Evolutionary conservation across 2,329 filamentous ascomycete species (phyloP), one percentile per base, ranked within the genome.

Genomic region (Cladosporium sp.): DNA sequence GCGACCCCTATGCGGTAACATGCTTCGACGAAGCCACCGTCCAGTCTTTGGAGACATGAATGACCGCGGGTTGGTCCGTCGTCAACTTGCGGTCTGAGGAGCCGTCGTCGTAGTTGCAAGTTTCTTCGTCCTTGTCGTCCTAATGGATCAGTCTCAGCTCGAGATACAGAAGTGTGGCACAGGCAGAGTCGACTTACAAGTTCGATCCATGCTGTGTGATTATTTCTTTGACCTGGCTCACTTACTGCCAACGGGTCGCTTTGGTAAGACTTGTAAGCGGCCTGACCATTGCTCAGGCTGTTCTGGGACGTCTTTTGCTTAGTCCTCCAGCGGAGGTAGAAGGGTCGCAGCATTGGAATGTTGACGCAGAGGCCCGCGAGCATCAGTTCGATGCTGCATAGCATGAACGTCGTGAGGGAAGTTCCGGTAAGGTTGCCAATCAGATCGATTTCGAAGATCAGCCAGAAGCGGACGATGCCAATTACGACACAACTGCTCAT

Each of bases 401-500:
- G 50, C 61, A 56, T 63, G 61, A 63, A 63, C 1, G 61, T 63
- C 26, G 61, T 63, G 11, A 63, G 50, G 16, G 61, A 63, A 7
- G 61, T 63, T 12, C 61, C 61, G 23, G 61, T 63, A 21, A 63
- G 50, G 35, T 63, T 56, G 21, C 23, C 23, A 18, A 63, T 33
- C 10, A 63, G 50, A 28, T 63, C 50, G 49, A 63, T 49, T 35
- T 26, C 23, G 35, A 63, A 63, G 18, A 63, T 63, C 23, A 33
- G 61, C 61, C 61, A 63, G 61, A 63, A 63, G 26, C 61, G 61
- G 18, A 63, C 61, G 37, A 63, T 63, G 35, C 61, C 61, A 26
- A 63, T 63, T 3, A 63, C 29, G 21, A 63, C 61, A n/a, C 61
- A 63, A 8, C 61, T 63, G 18, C 26, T 23, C 52, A 29, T 46